These are phyloP conservation scores for Fusarium phyllophilum DNA, from an alignment of 2,329 filamentous ascomycete species.

Conservation along the genomic window DNA sequence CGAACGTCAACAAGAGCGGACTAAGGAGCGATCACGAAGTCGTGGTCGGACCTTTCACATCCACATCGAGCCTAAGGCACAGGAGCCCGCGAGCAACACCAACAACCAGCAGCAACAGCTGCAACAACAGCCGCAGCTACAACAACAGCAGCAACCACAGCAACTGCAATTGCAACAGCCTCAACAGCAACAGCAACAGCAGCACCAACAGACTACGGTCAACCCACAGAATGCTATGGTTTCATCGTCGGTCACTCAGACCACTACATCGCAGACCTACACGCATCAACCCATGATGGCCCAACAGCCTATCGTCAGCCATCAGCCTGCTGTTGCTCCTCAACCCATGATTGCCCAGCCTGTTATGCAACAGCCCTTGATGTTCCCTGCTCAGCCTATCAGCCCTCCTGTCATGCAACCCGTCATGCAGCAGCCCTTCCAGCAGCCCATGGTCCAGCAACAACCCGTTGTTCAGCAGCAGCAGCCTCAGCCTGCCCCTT, in stretches of 20 bases:
- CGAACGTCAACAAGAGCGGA: constrained; percentile 33
- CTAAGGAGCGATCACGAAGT: constrained; percentile 39
- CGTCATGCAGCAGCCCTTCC: constrained; percentile 29
- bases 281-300: constrained; percentile 29
- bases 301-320: constrained; percentile 20
- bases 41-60: constrained; percentile 44
- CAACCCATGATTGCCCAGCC: constrained; percentile 33
- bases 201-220: constrained; percentile 9
- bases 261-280: constrained; percentile 18
- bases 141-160: constrained; percentile 18
- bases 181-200: constrained; percentile 18
- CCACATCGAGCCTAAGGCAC: constrained; percentile 41
- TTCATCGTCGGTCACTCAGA: constrained; percentile 21
- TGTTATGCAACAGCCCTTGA: constrained; percentile 21
- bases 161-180: constrained; percentile 15
- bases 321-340: constrained; percentile 31
- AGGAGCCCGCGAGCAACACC: constrained; percentile 15
- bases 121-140: constrained; percentile 15
- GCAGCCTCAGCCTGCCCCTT: constrained; percentile 12
- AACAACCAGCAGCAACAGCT: constrained; percentile 17
- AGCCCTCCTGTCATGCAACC: constrained; percentile 20
- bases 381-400: constrained; percentile 28
- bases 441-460: constrained; percentile 21
- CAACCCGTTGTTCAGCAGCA: constrained; percentile 18
- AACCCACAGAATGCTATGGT: constrained; percentile 18